A percentile compares a stretch with the other conserved stretches of the same genome.
These are phyloP conservation scores for Lomentospora prolificans DNA, from an alignment of 2,329 filamentous ascomycete species.

Conservation along the genomic window DNA sequence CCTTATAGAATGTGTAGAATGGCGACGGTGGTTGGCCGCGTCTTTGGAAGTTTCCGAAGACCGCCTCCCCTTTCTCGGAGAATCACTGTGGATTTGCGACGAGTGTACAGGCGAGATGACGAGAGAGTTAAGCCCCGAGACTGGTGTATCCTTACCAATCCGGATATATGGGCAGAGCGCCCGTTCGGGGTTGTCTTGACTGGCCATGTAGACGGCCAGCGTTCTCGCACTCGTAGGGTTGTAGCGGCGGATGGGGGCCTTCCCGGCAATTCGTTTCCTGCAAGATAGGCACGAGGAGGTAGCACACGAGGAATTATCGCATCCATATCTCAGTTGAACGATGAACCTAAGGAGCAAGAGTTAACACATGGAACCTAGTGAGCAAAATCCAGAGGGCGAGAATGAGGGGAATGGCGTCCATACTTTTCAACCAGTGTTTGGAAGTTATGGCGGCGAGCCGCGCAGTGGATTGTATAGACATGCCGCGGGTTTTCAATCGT, in stretches of 20 bases:
- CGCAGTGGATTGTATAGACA: slow-evolving; percentile 51
- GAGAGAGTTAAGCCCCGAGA: slow-evolving; percentile 1
- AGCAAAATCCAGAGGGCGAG: not conserved
- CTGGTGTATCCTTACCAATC: slow-evolving; percentile 23
- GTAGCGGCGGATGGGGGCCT: slow-evolving; percentile 65
- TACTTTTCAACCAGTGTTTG: slow-evolving; percentile 60
- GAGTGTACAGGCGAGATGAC: slow-evolving; percentile 4
- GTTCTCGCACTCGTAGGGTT: slow-evolving; percentile 74
- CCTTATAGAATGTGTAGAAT: not conserved
- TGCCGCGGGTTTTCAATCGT: slow-evolving; percentile 52
- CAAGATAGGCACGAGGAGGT: slow-evolving; percentile 75
- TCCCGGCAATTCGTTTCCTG: slow-evolving; percentile 55
- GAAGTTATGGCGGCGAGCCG: slow-evolving; percentile 51
- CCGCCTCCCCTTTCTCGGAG: not conserved
- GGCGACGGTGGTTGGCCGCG: not conserved
- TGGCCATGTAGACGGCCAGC: slow-evolving; percentile 70
- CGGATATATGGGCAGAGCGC: slow-evolving; percentile 52
- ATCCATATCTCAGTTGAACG: slow-evolving; percentile 73
- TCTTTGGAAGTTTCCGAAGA: not conserved
- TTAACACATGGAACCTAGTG: not conserved
- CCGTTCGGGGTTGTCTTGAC: slow-evolving; percentile 64
- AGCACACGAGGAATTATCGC: slow-evolving; percentile 56
- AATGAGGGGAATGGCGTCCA: too few relatives aligned
- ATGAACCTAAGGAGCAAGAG: slow-evolving; percentile 50
- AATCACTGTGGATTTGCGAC: not conserved